Conservation (phyloP, 192 early-diverging fungal species). For the Backusella circina region DNA sequence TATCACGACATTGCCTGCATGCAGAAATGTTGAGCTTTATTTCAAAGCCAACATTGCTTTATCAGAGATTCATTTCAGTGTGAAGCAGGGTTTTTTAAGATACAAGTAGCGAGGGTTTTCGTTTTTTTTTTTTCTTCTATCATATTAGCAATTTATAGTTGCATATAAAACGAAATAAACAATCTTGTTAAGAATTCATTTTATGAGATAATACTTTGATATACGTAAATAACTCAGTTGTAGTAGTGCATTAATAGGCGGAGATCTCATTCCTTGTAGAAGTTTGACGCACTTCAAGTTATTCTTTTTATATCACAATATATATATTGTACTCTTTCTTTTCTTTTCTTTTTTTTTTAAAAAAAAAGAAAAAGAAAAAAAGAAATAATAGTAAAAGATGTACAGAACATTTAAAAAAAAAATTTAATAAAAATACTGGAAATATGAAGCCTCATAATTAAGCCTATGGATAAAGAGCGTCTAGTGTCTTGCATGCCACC, state of each 20-base stretch:
- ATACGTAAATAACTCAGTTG: background rate
- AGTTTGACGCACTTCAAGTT: too few relatives aligned
- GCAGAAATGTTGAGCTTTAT: background rate
- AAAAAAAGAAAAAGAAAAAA: too few relatives aligned
- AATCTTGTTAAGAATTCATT: too few relatives aligned
- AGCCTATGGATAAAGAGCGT: background rate
- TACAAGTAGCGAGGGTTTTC: background rate
- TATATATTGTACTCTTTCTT: too few relatives aligned
- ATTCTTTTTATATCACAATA: too few relatives aligned
- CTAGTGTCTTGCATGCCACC: background rate
- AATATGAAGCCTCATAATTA: background rate
- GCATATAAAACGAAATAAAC: background rate
- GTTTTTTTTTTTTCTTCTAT: background rate
- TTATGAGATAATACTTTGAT: too few relatives aligned
- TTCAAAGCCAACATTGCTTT: background rate
- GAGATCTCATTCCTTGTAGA: too few relatives aligned
- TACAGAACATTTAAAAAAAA: too few relatives aligned
- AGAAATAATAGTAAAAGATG: too few relatives aligned
- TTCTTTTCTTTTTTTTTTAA: too few relatives aligned
- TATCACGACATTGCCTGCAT: background rate
- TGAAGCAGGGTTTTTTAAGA: background rate
- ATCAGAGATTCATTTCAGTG: background rate
- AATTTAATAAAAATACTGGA: background rate
- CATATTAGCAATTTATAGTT: background rate
- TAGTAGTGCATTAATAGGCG: background rate